These are phyloP conservation scores for Cylindrotheca closterium DNA, from an alignment of 108 stramenopile genomes.

Conservation along the genomic window DNA sequence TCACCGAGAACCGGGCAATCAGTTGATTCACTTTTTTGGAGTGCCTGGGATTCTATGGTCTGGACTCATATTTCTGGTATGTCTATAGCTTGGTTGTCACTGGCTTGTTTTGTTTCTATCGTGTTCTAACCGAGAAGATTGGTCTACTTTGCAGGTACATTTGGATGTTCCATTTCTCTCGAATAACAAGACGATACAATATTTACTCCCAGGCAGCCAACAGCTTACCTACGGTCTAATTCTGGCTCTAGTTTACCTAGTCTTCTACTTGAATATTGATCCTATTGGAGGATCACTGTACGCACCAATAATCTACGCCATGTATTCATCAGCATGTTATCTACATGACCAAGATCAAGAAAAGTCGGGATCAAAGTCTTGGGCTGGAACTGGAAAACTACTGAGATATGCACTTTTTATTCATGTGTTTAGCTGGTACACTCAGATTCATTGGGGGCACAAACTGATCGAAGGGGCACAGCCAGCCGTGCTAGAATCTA, in stretches of 20 bases:
- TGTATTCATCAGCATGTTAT: constrained; percentile 37
- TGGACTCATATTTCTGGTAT: constrained; percentile 24
- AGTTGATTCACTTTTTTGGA: constrained; percentile 65
- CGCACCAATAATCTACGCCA: constrained; percentile 38
- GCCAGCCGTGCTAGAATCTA: constrained; percentile 44
- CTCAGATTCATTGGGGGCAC: constrained; percentile 64
- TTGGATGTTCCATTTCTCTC: constrained; percentile 10
- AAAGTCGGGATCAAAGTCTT: constrained; percentile 19
- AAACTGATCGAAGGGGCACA: constrained; percentile 52
- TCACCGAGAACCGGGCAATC: constrained; percentile 59
- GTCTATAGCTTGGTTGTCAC: background rate
- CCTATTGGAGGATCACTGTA: constrained; percentile 43
- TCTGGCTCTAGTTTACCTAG: constrained; percentile 27
- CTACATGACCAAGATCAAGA: constrained; percentile 29
- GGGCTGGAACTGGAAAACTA: constrained; percentile 52
- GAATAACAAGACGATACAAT: background rate
- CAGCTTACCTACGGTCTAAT: constrained; percentile 22
- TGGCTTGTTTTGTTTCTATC: no score
- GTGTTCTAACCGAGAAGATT: no score
- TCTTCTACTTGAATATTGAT: constrained; percentile 50
- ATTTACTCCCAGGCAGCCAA: background rate
- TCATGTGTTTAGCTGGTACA: constrained; percentile 53
- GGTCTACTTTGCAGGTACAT: constrained; percentile 8
- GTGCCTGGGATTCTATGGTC: constrained; percentile 60
- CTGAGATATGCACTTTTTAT: constrained; percentile 33